Percentiles rank a stretch among this genome's conserved stretches.
These are phyloP conservation scores for Leccinum arenicola DNA, from an alignment of 768 basidiomycete genomes.

Conservation along the genomic window DNA sequence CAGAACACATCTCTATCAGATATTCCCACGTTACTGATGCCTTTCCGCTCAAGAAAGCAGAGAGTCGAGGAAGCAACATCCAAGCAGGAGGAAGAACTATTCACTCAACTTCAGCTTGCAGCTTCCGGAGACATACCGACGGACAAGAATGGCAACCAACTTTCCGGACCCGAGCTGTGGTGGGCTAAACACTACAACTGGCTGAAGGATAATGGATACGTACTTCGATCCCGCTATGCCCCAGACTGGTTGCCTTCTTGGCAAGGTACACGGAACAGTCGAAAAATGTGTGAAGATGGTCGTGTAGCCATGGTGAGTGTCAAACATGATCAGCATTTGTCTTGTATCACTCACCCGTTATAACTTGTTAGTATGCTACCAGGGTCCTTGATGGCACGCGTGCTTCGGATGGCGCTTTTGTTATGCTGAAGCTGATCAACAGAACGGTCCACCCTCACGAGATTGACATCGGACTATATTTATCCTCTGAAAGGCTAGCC, in stretches of 20 bases:
- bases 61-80: background rate
- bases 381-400: constrained; percentile 31
- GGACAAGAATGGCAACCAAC: background rate
- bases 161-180: constrained; percentile 11
- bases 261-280: too few species aligned
- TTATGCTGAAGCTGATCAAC: constrained; percentile 32
- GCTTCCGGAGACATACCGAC: background rate
- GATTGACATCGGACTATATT: constrained; percentile 27
- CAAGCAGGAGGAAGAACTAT: background rate
- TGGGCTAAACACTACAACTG: constrained; percentile 13
- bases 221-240: constrained; percentile 1
- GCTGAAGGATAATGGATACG: constrained; percentile 14
- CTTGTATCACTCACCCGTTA: too few species aligned
- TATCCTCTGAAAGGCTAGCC: background rate
- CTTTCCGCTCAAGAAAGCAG: background rate
- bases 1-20: too few species aligned
- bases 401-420: constrained; percentile 22
- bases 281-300: too few species aligned
- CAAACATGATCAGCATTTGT: too few species aligned
- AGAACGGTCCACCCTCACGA: constrained; percentile 25
- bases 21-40: too few species aligned
- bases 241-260: too few species aligned
- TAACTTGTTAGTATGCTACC: background rate
- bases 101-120: background rate
- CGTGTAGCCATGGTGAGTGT: too few species aligned